Base-by-base conservation (phyloP, 495 filamentous ascomycete genomes). In the Xylaria scruposa region DNA sequence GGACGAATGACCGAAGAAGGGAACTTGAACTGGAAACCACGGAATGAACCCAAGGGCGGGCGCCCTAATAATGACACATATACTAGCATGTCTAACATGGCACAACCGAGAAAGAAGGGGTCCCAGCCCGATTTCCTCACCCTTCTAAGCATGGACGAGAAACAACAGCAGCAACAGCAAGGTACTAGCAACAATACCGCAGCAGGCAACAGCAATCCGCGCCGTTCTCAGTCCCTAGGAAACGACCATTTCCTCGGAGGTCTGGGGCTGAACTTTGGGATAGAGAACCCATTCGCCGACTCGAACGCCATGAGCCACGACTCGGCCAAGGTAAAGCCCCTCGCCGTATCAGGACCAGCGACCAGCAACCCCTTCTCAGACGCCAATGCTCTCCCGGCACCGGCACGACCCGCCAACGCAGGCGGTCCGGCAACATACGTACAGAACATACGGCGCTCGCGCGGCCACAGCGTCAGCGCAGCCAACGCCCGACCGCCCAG, bases 301-400 rank as follows among this genome's bases (percentile, higher is more conserved):
- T 77, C 78, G 40, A 80, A 84, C 71, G 81, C 81, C 47, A 77
- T 82, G 68, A 72, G 77, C 38, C 82, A 80, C 73, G 75, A 77
- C 46, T 79, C 81, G 1, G 78, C 83, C 59, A 78, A 81, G 61
- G 79, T 80, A 4, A 78, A 75, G 36, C 81, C 82, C 12, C 71
- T 82, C 4, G 69, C 75, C 19, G 74, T 81, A 44, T 75, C 74
- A 47, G 76, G 79, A 47, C 13, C 44, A n/a, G 19, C 17, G 24
- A 66, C 77, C 24, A 78, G 79, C 56, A 82, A 86, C 66, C 83
- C 83, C 44, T 85, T 88, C 60, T 78, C 78, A 13, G 85, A 87
- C 47, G 76, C 81, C 44, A 80, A 81, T 62, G 77, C 83, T 42
- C 76, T 82, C 31, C 63, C 63, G 31, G 72, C 69, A 26, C 78